phyloP scores from a whole-genome alignment of 139 green algal species.

The Chlorella ohadii region DNA sequence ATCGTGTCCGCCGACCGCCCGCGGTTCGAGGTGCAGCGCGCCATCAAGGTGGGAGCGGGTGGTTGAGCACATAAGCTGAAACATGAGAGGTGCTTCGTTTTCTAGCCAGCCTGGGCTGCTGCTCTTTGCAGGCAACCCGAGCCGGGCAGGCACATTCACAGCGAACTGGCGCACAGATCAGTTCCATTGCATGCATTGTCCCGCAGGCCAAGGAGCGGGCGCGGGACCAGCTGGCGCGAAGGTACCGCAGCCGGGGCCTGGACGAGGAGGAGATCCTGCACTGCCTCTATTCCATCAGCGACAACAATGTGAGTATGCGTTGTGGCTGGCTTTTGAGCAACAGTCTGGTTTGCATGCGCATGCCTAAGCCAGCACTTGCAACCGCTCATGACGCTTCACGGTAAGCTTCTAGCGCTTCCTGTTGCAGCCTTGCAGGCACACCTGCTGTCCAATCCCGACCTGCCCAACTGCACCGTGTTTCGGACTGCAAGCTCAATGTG shows the following conservation, averaged over 20 bases:
- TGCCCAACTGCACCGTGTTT: slow-evolving; percentile 53
- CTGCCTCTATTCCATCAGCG: slow-evolving; percentile 90
- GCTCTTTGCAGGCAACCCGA: no score
- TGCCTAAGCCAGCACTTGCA: no score
- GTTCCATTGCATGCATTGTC: no score
- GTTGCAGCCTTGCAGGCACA: slow-evolving; percentile 55
- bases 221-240: slow-evolving; percentile 69
- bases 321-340: no score
- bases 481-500: no score
- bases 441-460: slow-evolving; percentile 92
- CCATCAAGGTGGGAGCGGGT: slow-evolving; percentile 70
- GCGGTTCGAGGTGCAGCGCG: slow-evolving; percentile 74
- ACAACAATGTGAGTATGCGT: slow-evolving; percentile 82
- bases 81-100: no score
- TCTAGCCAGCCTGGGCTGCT: no score
- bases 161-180: no score
- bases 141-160: no score
- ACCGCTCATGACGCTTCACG: no score
- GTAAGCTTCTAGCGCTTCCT: no score
- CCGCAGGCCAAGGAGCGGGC: slow-evolving; percentile 82
- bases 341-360: not conserved
- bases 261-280: slow-evolving; percentile 80
- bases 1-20: slow-evolving; percentile 68
- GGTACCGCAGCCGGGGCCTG: slow-evolving; percentile 59
- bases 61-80: no score